A percentile compares a stretch with the other conserved stretches of the same genome.
phyloP scores from a whole-genome alignment of 2,329 filamentous ascomycete species.

The Penicillium sp. region DNA sequence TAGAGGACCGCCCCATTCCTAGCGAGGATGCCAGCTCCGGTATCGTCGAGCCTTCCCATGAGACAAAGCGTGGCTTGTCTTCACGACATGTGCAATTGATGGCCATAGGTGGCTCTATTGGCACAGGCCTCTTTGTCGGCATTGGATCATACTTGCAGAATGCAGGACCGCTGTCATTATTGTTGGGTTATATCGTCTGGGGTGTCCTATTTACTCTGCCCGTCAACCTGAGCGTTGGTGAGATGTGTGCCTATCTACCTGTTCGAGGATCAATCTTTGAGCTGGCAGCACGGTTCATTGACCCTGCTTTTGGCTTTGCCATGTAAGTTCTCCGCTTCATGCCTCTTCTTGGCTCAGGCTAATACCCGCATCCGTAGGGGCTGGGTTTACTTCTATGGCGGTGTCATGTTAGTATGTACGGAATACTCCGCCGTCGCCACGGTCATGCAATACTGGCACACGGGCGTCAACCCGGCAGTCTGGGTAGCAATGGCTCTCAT shows the following conservation, averaged over 20 bases:
- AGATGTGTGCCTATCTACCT: conserved; percentile 31
- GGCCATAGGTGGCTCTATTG: conserved; percentile 39
- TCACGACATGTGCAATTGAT: conserved; percentile 41
- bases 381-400: conserved; percentile 46
- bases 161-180: conserved; percentile 32
- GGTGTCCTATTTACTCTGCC: conserved; percentile 32
- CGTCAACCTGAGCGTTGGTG: conserved; percentile 28
- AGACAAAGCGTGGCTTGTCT: conserved; percentile 34
- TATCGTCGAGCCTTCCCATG: conserved; percentile 10
- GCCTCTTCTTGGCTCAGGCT: neutral
- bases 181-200: conserved; percentile 36
- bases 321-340: conserved; percentile 17
- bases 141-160: conserved; percentile 32
- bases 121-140: conserved; percentile 34
- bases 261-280: conserved; percentile 47
- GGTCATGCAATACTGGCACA: conserved; percentile 45
- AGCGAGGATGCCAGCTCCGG: conserved; percentile 16
- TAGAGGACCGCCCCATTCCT: conserved; percentile 7
- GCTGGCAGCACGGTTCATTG: conserved; percentile 46
- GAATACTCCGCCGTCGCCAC: conserved; percentile 45
- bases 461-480: conserved; percentile 39
- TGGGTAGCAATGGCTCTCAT: conserved; percentile 42
- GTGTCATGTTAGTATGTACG: conserved; percentile 45
- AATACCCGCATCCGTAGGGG: conserved; percentile 20
- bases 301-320: conserved; percentile 44